These are phyloP conservation scores for Boletus subparvulus DNA, from an alignment of 768 basidiomycete genomes.

Conservation along the genomic window DNA sequence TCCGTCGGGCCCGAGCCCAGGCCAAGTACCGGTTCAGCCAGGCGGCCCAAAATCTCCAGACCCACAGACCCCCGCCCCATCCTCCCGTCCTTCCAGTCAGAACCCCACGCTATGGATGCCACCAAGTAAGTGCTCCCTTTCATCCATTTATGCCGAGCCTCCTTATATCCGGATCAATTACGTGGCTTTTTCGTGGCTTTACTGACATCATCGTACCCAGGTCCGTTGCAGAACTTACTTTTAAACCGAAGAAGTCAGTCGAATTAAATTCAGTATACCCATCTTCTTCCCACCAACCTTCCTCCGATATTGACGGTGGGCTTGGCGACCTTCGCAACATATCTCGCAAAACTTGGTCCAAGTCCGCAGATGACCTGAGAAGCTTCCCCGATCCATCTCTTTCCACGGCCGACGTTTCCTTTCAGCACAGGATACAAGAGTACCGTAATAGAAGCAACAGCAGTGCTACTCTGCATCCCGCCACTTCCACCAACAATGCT, in stretches of 20 bases:
- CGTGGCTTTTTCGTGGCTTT: slow-evolving; percentile 1
- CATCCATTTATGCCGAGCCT: background rate
- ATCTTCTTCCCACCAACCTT: slow-evolving; percentile 32
- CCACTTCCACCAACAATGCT: slow-evolving; percentile 29
- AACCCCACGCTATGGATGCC: slow-evolving; percentile 49
- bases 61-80: slow-evolving; percentile 83
- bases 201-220: slow-evolving; percentile 39
- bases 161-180: slow-evolving; percentile 3
- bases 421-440: slow-evolving; percentile 62
- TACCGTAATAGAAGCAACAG: slow-evolving; percentile 65
- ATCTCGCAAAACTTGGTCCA: slow-evolving; percentile 75
- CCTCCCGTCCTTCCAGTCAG: slow-evolving; percentile 42
- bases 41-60: slow-evolving; percentile 81
- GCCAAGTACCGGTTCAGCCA: slow-evolving; percentile 45
- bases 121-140: slow-evolving; percentile 47
- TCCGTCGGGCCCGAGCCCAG: slow-evolving; percentile 45
- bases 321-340: slow-evolving; percentile 69
- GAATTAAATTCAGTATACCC: slow-evolving; percentile 39
- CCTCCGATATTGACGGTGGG: slow-evolving; percentile 33
- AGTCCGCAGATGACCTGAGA: slow-evolving; percentile 75
- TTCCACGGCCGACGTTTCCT: slow-evolving; percentile 43
- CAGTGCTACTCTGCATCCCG: slow-evolving; percentile 48
- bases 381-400: slow-evolving; percentile 42
- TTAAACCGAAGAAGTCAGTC: slow-evolving; percentile 43
- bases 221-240: slow-evolving; percentile 64